Conservation (phyloP, 2,329 filamentous ascomycete genomes). For the Corniculantispora saksenae region DNA sequence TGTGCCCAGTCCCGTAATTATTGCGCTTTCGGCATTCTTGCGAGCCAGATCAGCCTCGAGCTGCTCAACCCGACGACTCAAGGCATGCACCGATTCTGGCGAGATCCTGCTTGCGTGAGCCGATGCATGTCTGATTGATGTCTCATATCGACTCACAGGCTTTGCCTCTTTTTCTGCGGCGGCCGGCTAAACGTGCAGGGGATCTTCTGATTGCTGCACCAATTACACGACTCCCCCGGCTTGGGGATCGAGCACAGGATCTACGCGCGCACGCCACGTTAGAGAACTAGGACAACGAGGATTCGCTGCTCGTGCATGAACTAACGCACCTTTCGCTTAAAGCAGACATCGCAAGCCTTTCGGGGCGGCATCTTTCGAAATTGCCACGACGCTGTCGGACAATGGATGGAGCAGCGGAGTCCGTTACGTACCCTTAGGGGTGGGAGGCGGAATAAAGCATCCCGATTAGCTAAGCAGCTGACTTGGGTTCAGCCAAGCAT, state of each 20-base stretch:
- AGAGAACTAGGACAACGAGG: background rate
- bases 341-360: conserved; percentile 20
- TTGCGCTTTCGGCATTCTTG: background rate
- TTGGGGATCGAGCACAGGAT: conserved; percentile 20
- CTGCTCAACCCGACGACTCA: conserved; percentile 7
- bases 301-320: background rate
- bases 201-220: conserved; percentile 18
- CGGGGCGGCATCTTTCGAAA: conserved; percentile 14
- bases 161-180: conserved; percentile 3
- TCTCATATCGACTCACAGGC: background rate
- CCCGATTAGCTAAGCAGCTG: conserved; percentile 11
- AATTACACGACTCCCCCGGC: conserved; percentile 18
- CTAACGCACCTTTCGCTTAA: conserved; percentile 20
- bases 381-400: no score
- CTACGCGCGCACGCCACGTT: background rate
- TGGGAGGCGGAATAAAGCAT: background rate
- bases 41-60: conserved; percentile 9
- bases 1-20: background rate
- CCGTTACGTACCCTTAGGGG: background rate
- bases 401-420: background rate
- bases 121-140: background rate
- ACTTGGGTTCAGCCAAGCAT: background rate
- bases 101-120: conserved; percentile 3
- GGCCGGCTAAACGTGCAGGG: conserved; percentile 19
- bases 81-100: background rate